These are phyloP conservation scores for Mycosarcoma mackinlayi DNA, from an alignment of 1,284 basidiomycete genomes.

Conservation along the genomic window DNA sequence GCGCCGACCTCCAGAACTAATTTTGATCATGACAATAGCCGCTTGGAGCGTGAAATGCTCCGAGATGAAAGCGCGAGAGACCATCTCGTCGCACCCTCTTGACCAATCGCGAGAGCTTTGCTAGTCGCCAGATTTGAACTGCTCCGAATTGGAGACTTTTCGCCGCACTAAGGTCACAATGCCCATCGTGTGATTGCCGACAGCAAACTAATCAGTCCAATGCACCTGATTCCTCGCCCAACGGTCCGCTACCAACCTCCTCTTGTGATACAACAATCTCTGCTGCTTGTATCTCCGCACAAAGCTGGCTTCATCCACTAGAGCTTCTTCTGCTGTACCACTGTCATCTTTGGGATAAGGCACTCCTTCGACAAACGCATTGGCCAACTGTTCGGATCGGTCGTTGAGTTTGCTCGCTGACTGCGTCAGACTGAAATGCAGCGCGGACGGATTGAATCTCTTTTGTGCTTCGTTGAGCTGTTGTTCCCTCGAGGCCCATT, in stretches of 20 bases:
- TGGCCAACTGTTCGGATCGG: conserved; percentile 58
- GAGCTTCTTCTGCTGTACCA: conserved; percentile 15
- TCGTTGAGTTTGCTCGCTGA: conserved; percentile 54
- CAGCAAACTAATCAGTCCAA: conserved; percentile 47
- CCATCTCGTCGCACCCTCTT: no score
- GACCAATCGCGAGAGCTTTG: no score
- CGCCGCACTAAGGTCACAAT: no score
- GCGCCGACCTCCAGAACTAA: no score
- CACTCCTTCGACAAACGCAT: conserved; percentile 61
- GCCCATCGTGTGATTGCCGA: background rate
- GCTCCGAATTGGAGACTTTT: no score
- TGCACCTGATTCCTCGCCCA: conserved; percentile 52
- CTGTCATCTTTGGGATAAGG: conserved; percentile 39
- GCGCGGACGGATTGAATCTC: conserved; percentile 55
- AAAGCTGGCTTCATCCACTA: conserved; percentile 45
- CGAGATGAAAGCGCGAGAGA: conserved; percentile 1
- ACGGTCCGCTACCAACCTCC: conserved; percentile 51
- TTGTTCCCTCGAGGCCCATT: conserved; percentile 42
- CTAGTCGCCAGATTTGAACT: no score
- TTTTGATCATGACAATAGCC: no score
- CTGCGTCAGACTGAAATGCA: conserved; percentile 54
- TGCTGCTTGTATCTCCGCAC: conserved; percentile 55
- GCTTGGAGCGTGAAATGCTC: conserved; percentile 4
- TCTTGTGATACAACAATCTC: conserved; percentile 48
- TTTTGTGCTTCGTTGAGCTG: conserved; percentile 55